A percentile compares a stretch with the other conserved stretches of the same genome.
Conservation (phyloP, 2,329 filamentous ascomycete genomes). For the Graphilbum sp. region DNA sequence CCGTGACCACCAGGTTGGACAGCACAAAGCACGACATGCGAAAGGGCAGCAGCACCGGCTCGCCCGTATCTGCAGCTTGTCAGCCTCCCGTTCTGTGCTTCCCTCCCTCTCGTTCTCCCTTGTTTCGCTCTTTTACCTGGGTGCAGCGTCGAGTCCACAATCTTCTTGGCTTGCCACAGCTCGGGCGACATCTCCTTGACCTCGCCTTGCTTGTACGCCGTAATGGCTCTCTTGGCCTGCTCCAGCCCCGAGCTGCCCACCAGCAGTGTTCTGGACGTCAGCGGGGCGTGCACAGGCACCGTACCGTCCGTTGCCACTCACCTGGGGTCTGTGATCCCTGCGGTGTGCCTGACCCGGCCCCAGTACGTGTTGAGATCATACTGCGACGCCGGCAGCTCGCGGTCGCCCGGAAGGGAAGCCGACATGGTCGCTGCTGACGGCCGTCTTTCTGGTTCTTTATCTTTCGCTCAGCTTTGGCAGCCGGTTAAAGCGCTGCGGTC, state of each 20-base stretch:
- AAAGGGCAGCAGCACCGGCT: slow-evolving; percentile 84
- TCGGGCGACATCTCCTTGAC: slow-evolving; percentile 70
- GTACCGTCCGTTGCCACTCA: slow-evolving; percentile 30
- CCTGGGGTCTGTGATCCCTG: slow-evolving; percentile 88
- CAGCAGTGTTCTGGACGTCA: slow-evolving; percentile 56
- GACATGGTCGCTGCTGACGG: slow-evolving; percentile 34
- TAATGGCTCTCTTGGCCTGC: slow-evolving; percentile 65
- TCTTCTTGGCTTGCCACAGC: slow-evolving; percentile 90
- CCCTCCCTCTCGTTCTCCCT: too few relatives aligned
- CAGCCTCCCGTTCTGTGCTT: too few relatives aligned
- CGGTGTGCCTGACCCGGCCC: slow-evolving; percentile 82
- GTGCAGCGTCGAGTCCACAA: slow-evolving; percentile 90
- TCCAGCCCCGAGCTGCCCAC: slow-evolving; percentile 66
- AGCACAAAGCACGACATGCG: slow-evolving; percentile 94
- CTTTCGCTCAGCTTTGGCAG: too few relatives aligned
- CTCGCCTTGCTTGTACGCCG: slow-evolving; percentile 75
- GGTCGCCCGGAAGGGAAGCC: slow-evolving; percentile 46
- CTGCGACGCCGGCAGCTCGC: slow-evolving; percentile 79
- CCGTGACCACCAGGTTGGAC: slow-evolving; percentile 87
- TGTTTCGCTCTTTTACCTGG: too few relatives aligned
- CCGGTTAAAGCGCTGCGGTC: too few relatives aligned
- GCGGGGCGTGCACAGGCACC: too few relatives aligned
- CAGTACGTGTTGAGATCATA: slow-evolving; percentile 90
- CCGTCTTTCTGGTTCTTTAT: too few relatives aligned
- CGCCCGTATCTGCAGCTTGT: slow-evolving; percentile 58